Evolutionary conservation across 805 yeast species (phyloP), one percentile per base, ranked within the genome.

Genomic region (Sungouiozyma intestinalis): DNA sequence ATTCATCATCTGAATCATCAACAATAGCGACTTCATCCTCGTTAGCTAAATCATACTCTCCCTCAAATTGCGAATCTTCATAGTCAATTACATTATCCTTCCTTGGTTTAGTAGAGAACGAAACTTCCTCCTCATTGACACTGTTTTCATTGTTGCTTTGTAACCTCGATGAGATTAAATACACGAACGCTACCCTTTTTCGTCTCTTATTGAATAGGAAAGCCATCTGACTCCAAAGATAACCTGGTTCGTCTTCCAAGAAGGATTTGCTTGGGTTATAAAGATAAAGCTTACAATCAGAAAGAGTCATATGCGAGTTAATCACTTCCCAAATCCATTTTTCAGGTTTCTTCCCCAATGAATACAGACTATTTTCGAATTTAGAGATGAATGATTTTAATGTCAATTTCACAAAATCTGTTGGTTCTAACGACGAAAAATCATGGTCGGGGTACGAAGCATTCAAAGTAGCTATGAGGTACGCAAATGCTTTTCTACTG

Each of bases 381-480:
- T 79, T 75, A 24, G 79, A 70, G 45, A 76, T 75, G 50, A 77
- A 72, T 43, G 69, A 76, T 58, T 59, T 66, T 48, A 54, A 62
- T 37, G 55, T 62, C 40, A 61, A 74, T n/a, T 84, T 74, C 34
- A 69, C 64, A 61, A 83, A 83, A 59, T 78, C 81, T 16, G 69
- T 69, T 1, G 98, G 98, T 55, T 85, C 86, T 47, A 92, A 73
- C 19, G 81, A 74, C 11, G 94, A 74, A 54, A 90, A 92, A 57
- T 92, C 98, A 55, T 92, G 95, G 60, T 92, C 98, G 0, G 98
- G 97, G 57, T 85, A 90, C 3, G 94, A 81, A 6, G 94, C 84
- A 60, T 92, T 92, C 41, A 92, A 69, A 31, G 88, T 87, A 1
- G 94, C 92, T 45, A 92, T 85, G 38, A 92, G 67, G 57, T 88